Evolutionary conservation across 148 eudicot species (phyloP).

Genomic region (Hydrangea macrophylla): DNA sequence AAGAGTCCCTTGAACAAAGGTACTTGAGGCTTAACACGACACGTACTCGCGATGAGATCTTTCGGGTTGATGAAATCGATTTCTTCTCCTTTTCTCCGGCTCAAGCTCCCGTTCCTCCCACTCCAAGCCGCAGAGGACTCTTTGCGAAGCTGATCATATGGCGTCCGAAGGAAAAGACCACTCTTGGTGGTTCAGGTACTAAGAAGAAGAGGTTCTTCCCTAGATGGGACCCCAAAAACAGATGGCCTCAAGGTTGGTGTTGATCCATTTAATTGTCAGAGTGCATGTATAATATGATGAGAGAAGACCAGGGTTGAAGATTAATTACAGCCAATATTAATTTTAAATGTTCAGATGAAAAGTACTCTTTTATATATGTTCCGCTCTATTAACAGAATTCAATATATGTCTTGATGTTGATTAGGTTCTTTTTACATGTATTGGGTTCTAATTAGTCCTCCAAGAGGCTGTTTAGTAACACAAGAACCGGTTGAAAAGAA

Average conservation of each 20-base stretch:
- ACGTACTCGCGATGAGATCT: constrained; percentile 29
- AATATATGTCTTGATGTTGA: too few relatives aligned
- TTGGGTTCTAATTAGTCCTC: too few relatives aligned
- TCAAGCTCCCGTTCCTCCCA: constrained; percentile 2
- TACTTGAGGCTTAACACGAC: constrained; percentile 26
- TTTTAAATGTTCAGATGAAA: too few relatives aligned
- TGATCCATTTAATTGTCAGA: not conserved
- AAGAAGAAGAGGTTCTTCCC: constrained; percentile 27
- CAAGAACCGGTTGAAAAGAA: too few relatives aligned
- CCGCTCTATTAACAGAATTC: too few relatives aligned
- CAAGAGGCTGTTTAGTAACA: too few relatives aligned
- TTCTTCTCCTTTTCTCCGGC: constrained; percentile 3
- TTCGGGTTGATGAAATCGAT: constrained; percentile 16
- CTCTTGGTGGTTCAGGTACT: constrained; percentile 13
- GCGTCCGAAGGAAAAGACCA: constrained; percentile 9
- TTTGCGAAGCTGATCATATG: constrained; percentile 16
- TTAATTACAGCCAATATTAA: too few relatives aligned
- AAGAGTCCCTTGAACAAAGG: constrained; percentile 40
- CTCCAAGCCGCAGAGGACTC: constrained; percentile 13
- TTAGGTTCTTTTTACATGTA: too few relatives aligned
- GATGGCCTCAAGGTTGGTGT: constrained; percentile 49
- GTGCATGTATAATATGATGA: not conserved
- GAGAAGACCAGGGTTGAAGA: too few relatives aligned
- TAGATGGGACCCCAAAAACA: constrained; percentile 17
- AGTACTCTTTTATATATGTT: too few relatives aligned